phyloP scores from a whole-genome alignment of 495 filamentous ascomycete genomes.

The Eremomyces bilateralis region DNA sequence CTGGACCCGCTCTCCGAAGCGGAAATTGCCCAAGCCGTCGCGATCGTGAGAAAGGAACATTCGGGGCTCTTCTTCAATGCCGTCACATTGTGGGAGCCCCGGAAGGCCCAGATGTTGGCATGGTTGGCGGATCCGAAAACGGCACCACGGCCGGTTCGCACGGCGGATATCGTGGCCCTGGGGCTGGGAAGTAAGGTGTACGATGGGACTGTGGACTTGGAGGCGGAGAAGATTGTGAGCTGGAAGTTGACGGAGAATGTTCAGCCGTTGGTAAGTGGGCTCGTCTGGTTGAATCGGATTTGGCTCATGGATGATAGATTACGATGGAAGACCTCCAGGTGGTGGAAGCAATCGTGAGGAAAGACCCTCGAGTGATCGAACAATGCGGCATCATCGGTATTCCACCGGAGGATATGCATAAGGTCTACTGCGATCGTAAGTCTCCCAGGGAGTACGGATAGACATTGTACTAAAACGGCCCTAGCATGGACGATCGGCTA shows the following conservation, averaged over 20 bases:
- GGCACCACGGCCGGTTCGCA: conserved; percentile 40
- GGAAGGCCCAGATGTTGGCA: conserved; percentile 66
- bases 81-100: conserved; percentile 69
- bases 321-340: conserved; percentile 86
- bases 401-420: conserved; percentile 65
- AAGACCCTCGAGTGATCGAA: conserved; percentile 77
- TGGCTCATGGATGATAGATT: conserved; percentile 29
- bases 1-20: conserved; percentile 59
- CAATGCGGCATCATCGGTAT: conserved; percentile 83
- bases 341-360: conserved; percentile 62
- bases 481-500: conserved; percentile 90
- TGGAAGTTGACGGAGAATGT: conserved; percentile 65
- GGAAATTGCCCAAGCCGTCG: conserved; percentile 60
- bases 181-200: conserved; percentile 59
- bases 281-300: not conserved
- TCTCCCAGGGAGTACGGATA: conserved; percentile 7
- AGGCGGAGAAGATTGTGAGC: conserved; percentile 42
- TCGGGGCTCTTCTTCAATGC: conserved; percentile 67
- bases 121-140: conserved; percentile 50
- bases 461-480: not conserved
- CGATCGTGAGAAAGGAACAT: conserved; percentile 47
- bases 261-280: conserved; percentile 49
- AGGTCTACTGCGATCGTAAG: conserved; percentile 77
- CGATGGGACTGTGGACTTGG: conserved; percentile 64
- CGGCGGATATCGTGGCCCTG: conserved; percentile 78